Conservation (phyloP, 2,329 filamentous ascomycete genomes). For the Parascedosporium putredinis region DNA sequence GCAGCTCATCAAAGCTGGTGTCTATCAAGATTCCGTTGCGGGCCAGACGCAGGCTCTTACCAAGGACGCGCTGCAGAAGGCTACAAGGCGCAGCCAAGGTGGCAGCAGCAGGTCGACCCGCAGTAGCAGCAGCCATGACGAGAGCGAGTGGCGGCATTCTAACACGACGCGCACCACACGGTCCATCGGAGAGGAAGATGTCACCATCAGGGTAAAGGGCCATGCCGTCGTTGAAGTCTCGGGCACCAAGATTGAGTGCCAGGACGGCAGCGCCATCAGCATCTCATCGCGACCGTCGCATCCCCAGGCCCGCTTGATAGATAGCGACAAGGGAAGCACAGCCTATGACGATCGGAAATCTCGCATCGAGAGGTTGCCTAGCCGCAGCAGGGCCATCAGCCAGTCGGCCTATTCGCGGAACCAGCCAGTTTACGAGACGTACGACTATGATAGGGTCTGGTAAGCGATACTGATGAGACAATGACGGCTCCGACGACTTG, state of each 20-base stretch:
- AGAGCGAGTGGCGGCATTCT: slow-evolving; percentile 52
- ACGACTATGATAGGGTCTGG: slow-evolving; percentile 9
- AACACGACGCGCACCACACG: slow-evolving; percentile 51
- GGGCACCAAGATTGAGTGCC: slow-evolving; percentile 47
- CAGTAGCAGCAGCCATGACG: slow-evolving; percentile 50
- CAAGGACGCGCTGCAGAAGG: slow-evolving; percentile 43
- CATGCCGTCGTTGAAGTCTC: slow-evolving; percentile 45
- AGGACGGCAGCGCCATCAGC: slow-evolving; percentile 49
- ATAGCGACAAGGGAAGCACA: slow-evolving; percentile 42
- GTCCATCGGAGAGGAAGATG: slow-evolving; percentile 41
- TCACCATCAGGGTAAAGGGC: slow-evolving; percentile 51
- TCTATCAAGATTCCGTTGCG: slow-evolving; percentile 43
- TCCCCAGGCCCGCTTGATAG: slow-evolving; percentile 19
- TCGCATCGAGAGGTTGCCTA: slow-evolving; percentile 32
- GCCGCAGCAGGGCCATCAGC: slow-evolving; percentile 36
- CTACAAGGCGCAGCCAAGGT: slow-evolving; percentile 32
- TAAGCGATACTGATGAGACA: slow-evolving; percentile 1
- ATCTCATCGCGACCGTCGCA: slow-evolving; percentile 30
- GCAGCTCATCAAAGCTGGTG: slow-evolving; percentile 31
- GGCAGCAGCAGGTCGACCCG: slow-evolving; percentile 45
- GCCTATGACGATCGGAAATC: slow-evolving; percentile 36
- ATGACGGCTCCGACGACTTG: slow-evolving; percentile 10
- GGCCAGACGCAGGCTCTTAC: slow-evolving; percentile 41
- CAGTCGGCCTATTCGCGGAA: slow-evolving; percentile 33
- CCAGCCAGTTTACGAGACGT: slow-evolving; percentile 13